A percentile compares a stretch with the other conserved stretches of the same genome.
Conservation (phyloP, 805 yeast species). For the Lipomyces mesembrius region DNA sequence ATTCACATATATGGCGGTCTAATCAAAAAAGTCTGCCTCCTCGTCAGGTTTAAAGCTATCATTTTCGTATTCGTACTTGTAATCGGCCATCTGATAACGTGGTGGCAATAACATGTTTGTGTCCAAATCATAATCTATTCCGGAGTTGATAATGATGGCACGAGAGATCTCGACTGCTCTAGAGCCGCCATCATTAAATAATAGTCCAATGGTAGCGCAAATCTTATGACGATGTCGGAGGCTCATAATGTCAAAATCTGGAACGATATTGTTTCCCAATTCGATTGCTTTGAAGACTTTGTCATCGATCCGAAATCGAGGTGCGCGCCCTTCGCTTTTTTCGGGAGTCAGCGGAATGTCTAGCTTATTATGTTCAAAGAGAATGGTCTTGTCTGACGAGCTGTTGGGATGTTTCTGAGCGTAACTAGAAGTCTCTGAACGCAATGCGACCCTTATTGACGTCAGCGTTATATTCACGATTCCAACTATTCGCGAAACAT, state of each 20-base stretch:
- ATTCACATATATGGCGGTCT: background rate
- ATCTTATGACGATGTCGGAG: slow-evolving; percentile 15
- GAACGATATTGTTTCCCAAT: background rate
- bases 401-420: background rate
- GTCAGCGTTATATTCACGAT: slow-evolving; percentile 12
- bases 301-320: slow-evolving; percentile 20
- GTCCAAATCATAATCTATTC: slow-evolving; percentile 17
- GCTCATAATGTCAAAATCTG: slow-evolving; percentile 20
- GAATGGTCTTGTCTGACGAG: background rate
- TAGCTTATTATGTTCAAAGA: slow-evolving; percentile 2
- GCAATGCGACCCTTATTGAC: slow-evolving; percentile 10
- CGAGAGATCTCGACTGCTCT: slow-evolving; percentile 9
- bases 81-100: background rate
- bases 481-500: slow-evolving; percentile 9
- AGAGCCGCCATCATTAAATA: slow-evolving; percentile 20
- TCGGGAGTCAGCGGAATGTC: slow-evolving; percentile 2
- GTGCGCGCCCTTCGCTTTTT: slow-evolving; percentile 2
- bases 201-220: slow-evolving; percentile 8
- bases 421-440: slow-evolving; percentile 1
- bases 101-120: background rate
- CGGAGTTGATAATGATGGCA: slow-evolving; percentile 11
- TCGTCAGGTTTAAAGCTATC: background rate
- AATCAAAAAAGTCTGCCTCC: background rate
- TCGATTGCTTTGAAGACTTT: slow-evolving; percentile 8
- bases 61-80: background rate